Percentiles rank a stretch among this genome's conserved stretches.
phyloP scores from a whole-genome alignment of 2,329 filamentous ascomycete genomes.

The Fusarium globosum region DNA sequence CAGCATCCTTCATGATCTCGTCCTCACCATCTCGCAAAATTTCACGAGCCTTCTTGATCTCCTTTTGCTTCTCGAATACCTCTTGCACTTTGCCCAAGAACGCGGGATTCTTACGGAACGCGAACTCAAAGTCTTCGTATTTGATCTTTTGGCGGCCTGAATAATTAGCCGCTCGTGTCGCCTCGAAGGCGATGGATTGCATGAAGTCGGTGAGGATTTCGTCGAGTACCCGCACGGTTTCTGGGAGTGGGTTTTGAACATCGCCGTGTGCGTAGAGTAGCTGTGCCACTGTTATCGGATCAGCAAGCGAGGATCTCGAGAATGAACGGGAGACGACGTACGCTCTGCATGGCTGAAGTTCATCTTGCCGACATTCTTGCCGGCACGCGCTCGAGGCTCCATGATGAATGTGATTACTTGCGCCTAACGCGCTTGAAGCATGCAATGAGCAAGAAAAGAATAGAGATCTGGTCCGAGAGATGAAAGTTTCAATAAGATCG shows the following conservation, averaged over 20 bases:
- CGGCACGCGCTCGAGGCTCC: slow-evolving; percentile 80
- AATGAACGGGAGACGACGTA: slow-evolving; percentile 53
- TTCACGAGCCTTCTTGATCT: slow-evolving; percentile 86
- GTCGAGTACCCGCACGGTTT: slow-evolving; percentile 88
- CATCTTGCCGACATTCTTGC: slow-evolving; percentile 85
- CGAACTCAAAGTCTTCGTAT: slow-evolving; percentile 97
- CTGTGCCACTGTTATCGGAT: slow-evolving; percentile 67
- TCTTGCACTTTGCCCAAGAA: slow-evolving; percentile 92
- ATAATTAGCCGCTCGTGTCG: slow-evolving; percentile 85
- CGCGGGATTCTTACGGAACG: slow-evolving; percentile 83
- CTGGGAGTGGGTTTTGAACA: slow-evolving; percentile 78
- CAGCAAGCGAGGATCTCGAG: neutral
- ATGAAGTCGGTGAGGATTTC: slow-evolving; percentile 98
- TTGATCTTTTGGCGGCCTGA: slow-evolving; percentile 96
- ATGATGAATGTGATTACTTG: slow-evolving; percentile 59
- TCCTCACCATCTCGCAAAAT: slow-evolving; percentile 76
- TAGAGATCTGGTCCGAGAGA: neutral
- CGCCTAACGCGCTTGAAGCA: slow-evolving; percentile 17
- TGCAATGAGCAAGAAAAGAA: neutral
- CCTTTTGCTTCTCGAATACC: slow-evolving; percentile 86
- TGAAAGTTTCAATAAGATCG: neutral
- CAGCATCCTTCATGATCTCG: slow-evolving; percentile 66
- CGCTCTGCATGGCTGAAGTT: slow-evolving; percentile 80
- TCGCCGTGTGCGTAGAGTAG: slow-evolving; percentile 87
- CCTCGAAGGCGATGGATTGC: slow-evolving; percentile 91